Percentiles rank a stretch among this genome's conserved stretches.
Evolutionary conservation across 2,329 filamentous ascomycete species (phyloP).

Genomic region (Claviceps sp.): DNA sequence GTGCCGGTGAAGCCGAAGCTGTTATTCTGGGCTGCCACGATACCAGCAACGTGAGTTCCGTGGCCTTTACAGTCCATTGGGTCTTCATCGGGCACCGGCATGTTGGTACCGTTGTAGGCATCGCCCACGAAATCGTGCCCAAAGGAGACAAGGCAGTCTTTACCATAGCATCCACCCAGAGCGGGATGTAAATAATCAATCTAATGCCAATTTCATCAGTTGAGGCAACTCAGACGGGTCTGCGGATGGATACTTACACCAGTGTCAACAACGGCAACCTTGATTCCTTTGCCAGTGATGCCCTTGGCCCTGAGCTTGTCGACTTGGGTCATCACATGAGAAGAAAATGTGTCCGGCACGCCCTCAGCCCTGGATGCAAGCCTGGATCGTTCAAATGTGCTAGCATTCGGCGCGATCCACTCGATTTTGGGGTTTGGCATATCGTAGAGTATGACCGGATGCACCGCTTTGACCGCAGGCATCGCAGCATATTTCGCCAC

Average conservation of each 20-base stretch:
- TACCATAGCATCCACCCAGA: slow-evolving; percentile 50
- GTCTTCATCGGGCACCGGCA: slow-evolving; percentile 31
- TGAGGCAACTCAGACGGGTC: not conserved
- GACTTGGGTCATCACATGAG: slow-evolving; percentile 43
- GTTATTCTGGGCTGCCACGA: slow-evolving; percentile 44
- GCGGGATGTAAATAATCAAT: slow-evolving; percentile 50
- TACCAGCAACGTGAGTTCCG: slow-evolving; percentile 49
- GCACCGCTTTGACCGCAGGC: slow-evolving; percentile 33
- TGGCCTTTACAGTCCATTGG: slow-evolving; percentile 46
- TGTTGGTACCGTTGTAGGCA: slow-evolving; percentile 27
- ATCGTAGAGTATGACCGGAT: slow-evolving; percentile 31
- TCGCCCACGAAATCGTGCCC: slow-evolving; percentile 49
- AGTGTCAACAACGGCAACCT: slow-evolving; percentile 39
- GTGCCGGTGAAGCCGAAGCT: slow-evolving; percentile 42
- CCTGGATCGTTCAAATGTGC: slow-evolving; percentile 9
- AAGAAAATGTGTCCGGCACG: slow-evolving; percentile 26
- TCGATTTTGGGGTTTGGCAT: slow-evolving; percentile 32
- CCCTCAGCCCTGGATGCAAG: slow-evolving; percentile 11
- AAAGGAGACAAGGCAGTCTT: slow-evolving; percentile 41
- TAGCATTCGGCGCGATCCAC: slow-evolving; percentile 24
- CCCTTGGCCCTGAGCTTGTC: slow-evolving; percentile 36
- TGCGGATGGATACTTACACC: slow-evolving; percentile 28
- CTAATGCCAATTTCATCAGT: slow-evolving; percentile 13
- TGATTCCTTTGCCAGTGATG: slow-evolving; percentile 36
- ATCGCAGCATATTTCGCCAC: slow-evolving; percentile 27